Base-by-base conservation (phyloP, 768 basidiomycete species). In the Kwoniella mangroviensis region DNA sequence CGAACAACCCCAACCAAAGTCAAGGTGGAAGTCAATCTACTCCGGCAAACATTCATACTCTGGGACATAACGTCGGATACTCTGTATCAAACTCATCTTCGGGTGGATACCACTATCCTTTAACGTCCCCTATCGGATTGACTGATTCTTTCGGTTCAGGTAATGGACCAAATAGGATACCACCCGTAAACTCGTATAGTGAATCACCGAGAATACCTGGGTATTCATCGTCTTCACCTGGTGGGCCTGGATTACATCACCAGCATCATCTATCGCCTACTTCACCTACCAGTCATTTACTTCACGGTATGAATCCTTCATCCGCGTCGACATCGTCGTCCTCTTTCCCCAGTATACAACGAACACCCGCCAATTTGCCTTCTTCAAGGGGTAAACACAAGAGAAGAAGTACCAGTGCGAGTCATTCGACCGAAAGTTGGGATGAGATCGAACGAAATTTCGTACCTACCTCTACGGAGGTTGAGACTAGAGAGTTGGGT, bases 231-330 rank as follows among this genome's bases (percentile, higher is more conserved):
- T 71, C 76, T 13, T 60, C 58, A n/a, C 58, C 58, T 21, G 58
- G 56, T 34, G 56, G 58, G 15, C 70, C 75, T 12, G 73, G 69
- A 19, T 51, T 74, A 17, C 70, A 57, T 15, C 43, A 69, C 34
- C 45, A 49, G 17, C 69, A 63, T 15, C 63, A 71, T 45, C 53
- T 78, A n/a, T 78, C 76, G n/a, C 76, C 76, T 1, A 71, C 68
- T 11, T 78, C 76, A 17, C 76, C 76, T 10, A 72, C 74, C n/a
- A 75, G 62, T 28, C 71, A 73, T 45, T 42, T 78, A 11, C 34
- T 57, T 1, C 71, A 65, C 21, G 69, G 71, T 3, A 56, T 75
- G 55, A 66, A 68, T 22, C 65, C 68, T 17, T 61, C 63, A n/a
- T 74, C 75, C 2, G 65, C 69, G 6, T 71, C 69, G 17, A 65